Evolutionary conservation across 2,329 filamentous ascomycete species (phyloP).

Genomic region (Neonectria ditissima): DNA sequence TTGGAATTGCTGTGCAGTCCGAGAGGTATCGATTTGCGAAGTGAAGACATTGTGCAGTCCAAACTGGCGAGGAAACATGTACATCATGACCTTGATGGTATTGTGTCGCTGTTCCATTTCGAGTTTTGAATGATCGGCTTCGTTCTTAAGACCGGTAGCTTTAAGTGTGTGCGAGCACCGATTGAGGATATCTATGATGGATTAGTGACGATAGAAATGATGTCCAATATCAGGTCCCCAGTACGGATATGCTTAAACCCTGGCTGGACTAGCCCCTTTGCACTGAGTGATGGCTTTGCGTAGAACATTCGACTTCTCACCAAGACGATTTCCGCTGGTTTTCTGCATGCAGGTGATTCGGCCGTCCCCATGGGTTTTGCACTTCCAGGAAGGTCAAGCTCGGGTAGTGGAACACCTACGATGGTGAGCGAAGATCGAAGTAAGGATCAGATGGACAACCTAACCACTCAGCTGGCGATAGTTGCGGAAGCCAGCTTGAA

Average conservation of each 20-base stretch:
- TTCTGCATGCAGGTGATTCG: conserved; percentile 26
- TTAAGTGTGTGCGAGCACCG: conserved; percentile 60
- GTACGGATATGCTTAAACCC: conserved; percentile 86
- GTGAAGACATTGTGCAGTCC: conserved; percentile 93
- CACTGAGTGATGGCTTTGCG: conserved; percentile 77
- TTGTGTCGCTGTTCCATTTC: conserved; percentile 52
- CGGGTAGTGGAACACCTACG: conserved; percentile 63
- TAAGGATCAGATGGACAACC: conserved; percentile 33
- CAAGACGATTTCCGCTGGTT: conserved; percentile 75
- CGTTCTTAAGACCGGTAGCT: background rate
- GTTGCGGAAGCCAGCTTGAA: conserved; percentile 72
- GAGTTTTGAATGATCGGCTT: background rate
- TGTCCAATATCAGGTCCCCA: conserved; percentile 46
- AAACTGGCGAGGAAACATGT: conserved; percentile 94
- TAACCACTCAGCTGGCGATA: conserved; percentile 84
- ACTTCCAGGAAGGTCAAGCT: conserved; percentile 50
- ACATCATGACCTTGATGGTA: conserved; percentile 83
- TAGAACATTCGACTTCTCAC: conserved; percentile 90
- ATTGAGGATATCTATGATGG: conserved; percentile 79
- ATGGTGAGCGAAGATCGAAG: conserved; percentile 6
- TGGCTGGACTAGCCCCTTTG: conserved; percentile 74
- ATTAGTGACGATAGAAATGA: conserved; percentile 26
- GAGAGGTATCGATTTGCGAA: conserved; percentile 70
- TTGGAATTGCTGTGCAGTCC: conserved; percentile 80
- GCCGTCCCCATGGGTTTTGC: conserved; percentile 17